These are phyloP conservation scores for Cinchona pubescens DNA, from an alignment of 257 asterid genomes.

Conservation along the genomic window DNA sequence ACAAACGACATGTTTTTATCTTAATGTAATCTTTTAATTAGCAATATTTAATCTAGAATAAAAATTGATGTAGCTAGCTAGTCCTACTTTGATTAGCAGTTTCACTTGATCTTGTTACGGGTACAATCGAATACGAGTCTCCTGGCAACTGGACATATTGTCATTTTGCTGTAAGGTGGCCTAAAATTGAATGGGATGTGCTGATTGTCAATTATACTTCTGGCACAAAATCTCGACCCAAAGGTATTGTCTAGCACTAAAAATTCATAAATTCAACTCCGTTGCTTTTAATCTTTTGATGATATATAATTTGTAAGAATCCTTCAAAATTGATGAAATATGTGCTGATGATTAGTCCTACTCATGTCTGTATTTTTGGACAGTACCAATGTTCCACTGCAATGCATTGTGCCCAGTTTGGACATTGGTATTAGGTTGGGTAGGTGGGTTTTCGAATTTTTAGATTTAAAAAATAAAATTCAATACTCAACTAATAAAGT, in stretches of 20 bases:
- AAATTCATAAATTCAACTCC: too few species aligned
- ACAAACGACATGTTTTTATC: not conserved
- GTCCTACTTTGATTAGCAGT: too few species aligned
- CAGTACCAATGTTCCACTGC: constrained; percentile 45
- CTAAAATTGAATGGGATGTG: constrained; percentile 36
- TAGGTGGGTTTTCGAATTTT: too few species aligned
- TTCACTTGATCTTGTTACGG: not conserved
- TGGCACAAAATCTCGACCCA: constrained; percentile 39
- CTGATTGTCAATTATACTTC: constrained; percentile 40
- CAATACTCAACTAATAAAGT: too few species aligned
- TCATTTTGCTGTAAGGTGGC: constrained; percentile 26
- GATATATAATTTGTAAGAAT: too few species aligned
- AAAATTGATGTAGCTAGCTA: not conserved
- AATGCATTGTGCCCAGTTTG: constrained; percentile 38
- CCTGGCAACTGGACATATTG: constrained; percentile 20
- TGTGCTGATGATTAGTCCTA: too few species aligned
- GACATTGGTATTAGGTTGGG: too few species aligned
- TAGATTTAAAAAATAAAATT: too few species aligned
- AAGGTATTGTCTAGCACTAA: constrained; percentile 44
- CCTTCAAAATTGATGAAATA: too few species aligned
- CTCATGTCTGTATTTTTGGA: constrained; percentile 45
- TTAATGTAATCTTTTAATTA: not conserved
- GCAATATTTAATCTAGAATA: not conserved
- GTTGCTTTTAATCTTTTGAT: too few species aligned
- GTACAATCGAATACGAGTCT: constrained; percentile 21